Evolutionary conservation across 2,329 filamentous ascomycete genomes (phyloP).

Genomic region (Fusarium euwallaceae): DNA sequence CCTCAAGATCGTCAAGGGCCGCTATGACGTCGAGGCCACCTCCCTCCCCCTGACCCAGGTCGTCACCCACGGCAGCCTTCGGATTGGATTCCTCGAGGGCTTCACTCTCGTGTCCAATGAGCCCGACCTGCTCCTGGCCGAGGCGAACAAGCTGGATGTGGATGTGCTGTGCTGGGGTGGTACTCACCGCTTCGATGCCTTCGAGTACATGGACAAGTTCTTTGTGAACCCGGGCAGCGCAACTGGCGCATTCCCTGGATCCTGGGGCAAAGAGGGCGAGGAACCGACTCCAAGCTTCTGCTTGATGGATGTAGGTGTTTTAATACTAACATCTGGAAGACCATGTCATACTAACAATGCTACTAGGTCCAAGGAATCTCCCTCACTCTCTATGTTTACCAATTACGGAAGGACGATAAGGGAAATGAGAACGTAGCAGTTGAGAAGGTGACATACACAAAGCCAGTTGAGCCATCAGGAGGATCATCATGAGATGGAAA

Average conservation of each 20-base stretch:
- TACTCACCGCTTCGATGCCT: slow-evolving; percentile 77
- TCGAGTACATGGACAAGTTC: slow-evolving; percentile 81
- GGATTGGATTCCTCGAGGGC: slow-evolving; percentile 76
- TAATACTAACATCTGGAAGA: not conserved
- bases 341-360: slow-evolving; percentile 38
- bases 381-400: slow-evolving; percentile 94
- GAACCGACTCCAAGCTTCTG: slow-evolving; percentile 93
- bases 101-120: slow-evolving; percentile 77
- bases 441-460: slow-evolving; percentile 89
- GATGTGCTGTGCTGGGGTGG: slow-evolving; percentile 78
- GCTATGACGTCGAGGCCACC: slow-evolving; percentile 75
- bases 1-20: slow-evolving; percentile 77
- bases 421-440: slow-evolving; percentile 85
- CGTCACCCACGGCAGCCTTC: slow-evolving; percentile 74
- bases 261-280: slow-evolving; percentile 71
- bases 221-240: slow-evolving; percentile 78
- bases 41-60: slow-evolving; percentile 75
- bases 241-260: slow-evolving; percentile 72
- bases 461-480: slow-evolving; percentile 72
- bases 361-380: slow-evolving; percentile 93
- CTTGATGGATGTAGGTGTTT: slow-evolving; percentile 89
- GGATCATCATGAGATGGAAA: slow-evolving; percentile 57
- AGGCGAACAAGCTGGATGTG: slow-evolving; percentile 77
- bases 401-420: slow-evolving; percentile 81
- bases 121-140: slow-evolving; percentile 75